Percentiles rank a stretch among this genome's conserved stretches.
Evolutionary conservation across 495 filamentous ascomycete species (phyloP).

Genomic region (Aspergillus nidulans): DNA sequence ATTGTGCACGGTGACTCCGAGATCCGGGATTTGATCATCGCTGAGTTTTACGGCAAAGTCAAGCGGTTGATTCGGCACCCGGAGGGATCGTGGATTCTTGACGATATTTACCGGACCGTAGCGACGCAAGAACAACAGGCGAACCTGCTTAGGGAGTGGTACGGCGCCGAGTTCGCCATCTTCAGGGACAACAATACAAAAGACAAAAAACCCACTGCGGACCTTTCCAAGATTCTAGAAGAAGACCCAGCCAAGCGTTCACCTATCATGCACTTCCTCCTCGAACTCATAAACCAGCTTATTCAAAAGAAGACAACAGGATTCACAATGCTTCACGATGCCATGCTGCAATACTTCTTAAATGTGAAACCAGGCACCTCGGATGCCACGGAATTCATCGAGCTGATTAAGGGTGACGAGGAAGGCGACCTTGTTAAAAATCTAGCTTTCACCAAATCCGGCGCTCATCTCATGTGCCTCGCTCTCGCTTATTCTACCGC

Average conservation of each 20-base stretch:
- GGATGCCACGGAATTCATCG: constrained; percentile 82
- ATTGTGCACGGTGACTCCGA: constrained; percentile 83
- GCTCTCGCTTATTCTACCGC: constrained; percentile 77
- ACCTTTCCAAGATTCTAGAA: constrained; percentile 68
- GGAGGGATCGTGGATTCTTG: constrained; percentile 93
- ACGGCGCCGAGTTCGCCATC: constrained; percentile 86
- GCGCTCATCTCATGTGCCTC: constrained; percentile 74
- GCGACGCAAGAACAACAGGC: constrained; percentile 81
- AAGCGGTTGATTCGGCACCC: constrained; percentile 90
- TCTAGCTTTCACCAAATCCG: constrained; percentile 89
- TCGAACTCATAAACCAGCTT: constrained; percentile 80
- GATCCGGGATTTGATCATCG: constrained; percentile 78
- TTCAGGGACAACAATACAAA: constrained; percentile 55
- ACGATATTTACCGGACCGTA: constrained; percentile 87
- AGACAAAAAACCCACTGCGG: constrained; percentile 35
- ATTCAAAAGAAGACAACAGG: constrained; percentile 93
- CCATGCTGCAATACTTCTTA: constrained; percentile 94
- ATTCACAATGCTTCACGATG: constrained; percentile 95
- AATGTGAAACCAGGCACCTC: constrained; percentile 69
- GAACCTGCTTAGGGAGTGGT: constrained; percentile 88
- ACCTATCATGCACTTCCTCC: constrained; percentile 78
- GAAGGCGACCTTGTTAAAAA: constrained; percentile 86
- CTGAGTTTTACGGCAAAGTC: constrained; percentile 92
- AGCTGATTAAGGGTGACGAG: constrained; percentile 85
- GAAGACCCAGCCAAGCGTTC: constrained; percentile 76